Evolutionary conservation across 345 rosid species (phyloP), one percentile per base, ranked within the genome.

Genomic region (Salix viminalis): DNA sequence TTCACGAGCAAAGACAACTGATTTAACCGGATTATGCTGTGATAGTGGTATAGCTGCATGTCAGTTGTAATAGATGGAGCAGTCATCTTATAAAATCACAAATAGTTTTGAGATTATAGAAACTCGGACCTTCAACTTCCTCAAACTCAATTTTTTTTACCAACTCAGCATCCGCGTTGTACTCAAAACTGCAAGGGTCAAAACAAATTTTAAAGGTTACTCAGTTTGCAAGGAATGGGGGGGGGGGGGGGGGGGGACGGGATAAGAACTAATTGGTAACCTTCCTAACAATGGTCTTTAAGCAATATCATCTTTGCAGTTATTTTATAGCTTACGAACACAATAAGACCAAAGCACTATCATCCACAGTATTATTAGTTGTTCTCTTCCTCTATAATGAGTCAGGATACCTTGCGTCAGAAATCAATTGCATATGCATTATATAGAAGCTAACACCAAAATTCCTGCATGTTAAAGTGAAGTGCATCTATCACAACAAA

Each of bases 61-160:
- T 12, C 66, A 70, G 61, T 32, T 67, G 30, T 65, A 46, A 64
- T 28, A n/a, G 54, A 7, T 65, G 64, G 18, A 62, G 46, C 37
- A 2, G 66, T 67, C 37, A 62, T 23, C 32, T 39, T 21, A 6
- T 15, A 9, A 65, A 19, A 44, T 8, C 52, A 23, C 46, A n/a
- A 39, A 62, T 28, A 42, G 21, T 16, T 41, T 39, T 42, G 39
- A 62, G 16, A 61, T 19, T 16, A 14, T n/a, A 52, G 50, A 44
- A 64, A 23, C 56, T 72, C 87, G 30, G 62, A 92, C 97, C 98
- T 87, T 96, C 91, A 65, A 84, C 90, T 88, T 91, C 87, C 83
- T 90, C 96, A 72, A 90, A 91, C 14, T 86, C 86, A 81, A 94
- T 90, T 88, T 92, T 97, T 78, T 94, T 96, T 67, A 90, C 88